Conservation (phyloP, 2,329 filamentous ascomycete genomes). For the Colletotrichum orchidophilum region DNA sequence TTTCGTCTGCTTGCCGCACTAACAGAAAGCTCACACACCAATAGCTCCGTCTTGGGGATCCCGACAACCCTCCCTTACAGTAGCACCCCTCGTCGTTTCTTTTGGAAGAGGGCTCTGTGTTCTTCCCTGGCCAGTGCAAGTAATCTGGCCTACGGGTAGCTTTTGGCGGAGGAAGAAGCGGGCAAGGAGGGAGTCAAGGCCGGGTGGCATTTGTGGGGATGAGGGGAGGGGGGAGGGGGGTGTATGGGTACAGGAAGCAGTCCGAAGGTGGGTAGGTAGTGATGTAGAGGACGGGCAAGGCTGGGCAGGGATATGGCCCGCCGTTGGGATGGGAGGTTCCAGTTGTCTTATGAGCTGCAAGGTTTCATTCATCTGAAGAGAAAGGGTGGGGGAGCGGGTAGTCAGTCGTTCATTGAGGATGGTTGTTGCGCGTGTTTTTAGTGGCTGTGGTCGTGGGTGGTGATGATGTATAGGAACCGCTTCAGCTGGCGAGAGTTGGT, state of each 20-base stretch:
- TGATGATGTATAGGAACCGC: constrained; percentile 16
- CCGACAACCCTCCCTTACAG: constrained; percentile 35
- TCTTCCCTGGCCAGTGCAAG: constrained; percentile 25
- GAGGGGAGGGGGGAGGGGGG: constrained; percentile 2
- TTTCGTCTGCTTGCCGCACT: constrained; percentile 35
- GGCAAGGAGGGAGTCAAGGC: constrained; percentile 18
- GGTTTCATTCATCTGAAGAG: constrained; percentile 33
- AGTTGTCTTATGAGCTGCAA: constrained; percentile 35
- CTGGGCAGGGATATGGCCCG: constrained; percentile 28
- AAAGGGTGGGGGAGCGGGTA: constrained; percentile 28
- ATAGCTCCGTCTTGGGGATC: constrained; percentile 31
- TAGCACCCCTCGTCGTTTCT: constrained; percentile 34
- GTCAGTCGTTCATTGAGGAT: constrained; percentile 21
- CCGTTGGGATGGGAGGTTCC: constrained; percentile 36
- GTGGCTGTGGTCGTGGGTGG: constrained; percentile 21
- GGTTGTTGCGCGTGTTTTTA: constrained; percentile 11
- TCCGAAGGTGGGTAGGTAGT: not conserved
- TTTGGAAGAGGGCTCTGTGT: constrained; percentile 30
- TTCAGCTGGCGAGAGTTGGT: constrained; percentile 19
- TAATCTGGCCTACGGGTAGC: constrained; percentile 26
- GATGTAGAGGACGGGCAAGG: not conserved
- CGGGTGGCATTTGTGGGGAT: constrained; percentile 35
- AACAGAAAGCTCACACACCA: constrained; percentile 34
- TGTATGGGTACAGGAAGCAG: not conserved
- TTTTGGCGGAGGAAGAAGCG: constrained; percentile 24